Base-by-base conservation (phyloP, 1,284 basidiomycete genomes). In the Thelephora terrestris region DNA sequence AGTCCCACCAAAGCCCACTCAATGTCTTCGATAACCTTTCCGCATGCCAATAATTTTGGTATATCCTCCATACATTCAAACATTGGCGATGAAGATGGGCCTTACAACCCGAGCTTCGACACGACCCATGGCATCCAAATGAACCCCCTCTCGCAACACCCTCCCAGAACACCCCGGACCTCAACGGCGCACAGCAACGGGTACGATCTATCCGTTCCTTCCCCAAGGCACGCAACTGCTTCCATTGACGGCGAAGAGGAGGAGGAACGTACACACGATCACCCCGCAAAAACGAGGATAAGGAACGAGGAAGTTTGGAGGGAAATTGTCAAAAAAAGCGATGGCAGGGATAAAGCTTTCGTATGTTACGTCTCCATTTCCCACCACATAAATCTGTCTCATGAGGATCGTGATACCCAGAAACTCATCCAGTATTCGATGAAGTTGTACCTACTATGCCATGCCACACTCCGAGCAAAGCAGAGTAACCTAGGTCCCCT, bases 341-440 rank as follows among this genome's bases (percentile, higher is more conserved):
- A 77, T 53, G 86, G 86, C 39, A 72, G 87, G 55, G 87, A 90
- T 63, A 90, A 90, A 64, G 77, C 80, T 24, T 83, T 90, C 59
- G 87, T 89, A 65, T 61, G 84, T 75, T 39, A 27, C 35, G 25
- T 24, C 50, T 23, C 9, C 24, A 42, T 50, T 42, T 34, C 29
- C 25, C 25, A 48, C 45, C 40, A 7, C 20, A 25, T 24, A 43
- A 6, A 21, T 25, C 47, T 24, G 38, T 47, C 45, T 54, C 10
- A 46, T 34, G 45, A 20, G 47, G 29, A 20, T 35, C 48, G 12
- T 25, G 44, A 36, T 24, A 27, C 29, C 20, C 53, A 89, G 86
- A 90, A 90, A 89, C 58, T 87, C 48, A 78, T 89, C 50, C 86
- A 90, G 68, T 90, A 89, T 61, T 75, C 81, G 21, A 74, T 90